phyloP scores from a whole-genome alignment of 23 red algal genomes.

The Gracilaria domingensis region DNA sequence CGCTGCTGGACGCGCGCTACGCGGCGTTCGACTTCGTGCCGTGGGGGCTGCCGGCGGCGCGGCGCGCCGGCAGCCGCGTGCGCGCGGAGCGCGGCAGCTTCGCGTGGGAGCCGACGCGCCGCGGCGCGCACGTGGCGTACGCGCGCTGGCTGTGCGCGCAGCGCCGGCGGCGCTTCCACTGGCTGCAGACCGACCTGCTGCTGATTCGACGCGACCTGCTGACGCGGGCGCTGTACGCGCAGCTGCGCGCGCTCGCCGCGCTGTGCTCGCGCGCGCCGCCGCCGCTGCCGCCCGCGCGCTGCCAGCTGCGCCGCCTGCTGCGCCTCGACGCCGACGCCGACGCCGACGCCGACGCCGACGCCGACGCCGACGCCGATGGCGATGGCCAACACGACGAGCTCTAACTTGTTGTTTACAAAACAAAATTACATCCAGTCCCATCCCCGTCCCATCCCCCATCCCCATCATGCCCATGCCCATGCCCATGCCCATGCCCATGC shows the following conservation, averaged over 20 bases:
- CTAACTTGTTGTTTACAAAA: too few species aligned
- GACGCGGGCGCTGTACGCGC: background rate
- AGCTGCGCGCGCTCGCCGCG: background rate
- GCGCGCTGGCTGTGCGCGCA: slow-evolving; percentile 40
- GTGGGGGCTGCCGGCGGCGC: slow-evolving; percentile 33
- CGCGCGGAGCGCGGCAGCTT: background rate
- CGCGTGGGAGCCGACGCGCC: background rate
- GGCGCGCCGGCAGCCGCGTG: background rate
- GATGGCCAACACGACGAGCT: background rate
- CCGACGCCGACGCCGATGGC: background rate
- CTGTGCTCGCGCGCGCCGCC: background rate
- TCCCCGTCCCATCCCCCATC: too few species aligned
- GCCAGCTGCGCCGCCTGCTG: slow-evolving; percentile 10
- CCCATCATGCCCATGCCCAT: too few species aligned
- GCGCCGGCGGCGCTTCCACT: background rate
- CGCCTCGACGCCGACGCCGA: background rate
- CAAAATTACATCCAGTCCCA: too few species aligned
- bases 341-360: background rate
- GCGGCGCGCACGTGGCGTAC: background rate
- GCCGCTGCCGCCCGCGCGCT: background rate
- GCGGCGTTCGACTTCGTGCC: slow-evolving; percentile 70
- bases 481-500: too few species aligned
- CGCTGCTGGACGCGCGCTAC: slow-evolving; percentile 33
- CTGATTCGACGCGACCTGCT: slow-evolving; percentile 26
- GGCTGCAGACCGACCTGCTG: slow-evolving; percentile 64